A percentile compares a stretch with the other conserved stretches of the same genome.
Evolutionary conservation across 768 basidiomycete genomes (phyloP).

Genomic region (Serendipita indica): DNA sequence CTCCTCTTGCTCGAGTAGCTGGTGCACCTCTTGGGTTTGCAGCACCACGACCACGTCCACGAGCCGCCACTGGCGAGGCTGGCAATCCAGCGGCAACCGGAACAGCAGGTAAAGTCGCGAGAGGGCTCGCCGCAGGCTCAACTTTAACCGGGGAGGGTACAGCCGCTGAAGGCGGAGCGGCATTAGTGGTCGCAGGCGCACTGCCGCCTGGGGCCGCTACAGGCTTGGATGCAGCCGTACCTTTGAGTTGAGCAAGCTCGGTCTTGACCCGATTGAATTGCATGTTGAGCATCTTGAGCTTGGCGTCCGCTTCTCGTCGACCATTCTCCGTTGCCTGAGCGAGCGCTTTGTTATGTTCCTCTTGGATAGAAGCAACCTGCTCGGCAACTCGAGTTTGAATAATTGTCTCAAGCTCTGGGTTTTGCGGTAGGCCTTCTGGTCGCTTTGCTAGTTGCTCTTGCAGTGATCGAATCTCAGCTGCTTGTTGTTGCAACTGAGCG

Average conservation of each 20-base stretch:
- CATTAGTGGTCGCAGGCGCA: background rate
- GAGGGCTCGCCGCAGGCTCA: background rate
- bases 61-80: background rate
- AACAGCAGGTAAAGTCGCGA: background rate
- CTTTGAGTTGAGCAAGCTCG: background rate
- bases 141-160: background rate
- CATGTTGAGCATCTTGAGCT: constrained; percentile 8
- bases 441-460: background rate
- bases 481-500: background rate
- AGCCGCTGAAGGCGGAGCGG: background rate
- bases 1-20: background rate
- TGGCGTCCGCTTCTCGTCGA: background rate
- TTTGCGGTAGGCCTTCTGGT: no score
- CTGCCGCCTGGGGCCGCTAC: background rate
- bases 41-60: background rate
- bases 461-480: background rate
- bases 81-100: background rate
- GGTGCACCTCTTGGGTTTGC: background rate
- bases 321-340: constrained; percentile 8
- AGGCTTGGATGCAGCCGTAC: background rate
- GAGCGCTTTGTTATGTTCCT: background rate
- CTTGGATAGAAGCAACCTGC: background rate
- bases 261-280: background rate
- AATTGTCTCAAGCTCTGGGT: background rate
- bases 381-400: background rate